Conservation (phyloP, 768 basidiomycete species). For the Russula sp. region DNA sequence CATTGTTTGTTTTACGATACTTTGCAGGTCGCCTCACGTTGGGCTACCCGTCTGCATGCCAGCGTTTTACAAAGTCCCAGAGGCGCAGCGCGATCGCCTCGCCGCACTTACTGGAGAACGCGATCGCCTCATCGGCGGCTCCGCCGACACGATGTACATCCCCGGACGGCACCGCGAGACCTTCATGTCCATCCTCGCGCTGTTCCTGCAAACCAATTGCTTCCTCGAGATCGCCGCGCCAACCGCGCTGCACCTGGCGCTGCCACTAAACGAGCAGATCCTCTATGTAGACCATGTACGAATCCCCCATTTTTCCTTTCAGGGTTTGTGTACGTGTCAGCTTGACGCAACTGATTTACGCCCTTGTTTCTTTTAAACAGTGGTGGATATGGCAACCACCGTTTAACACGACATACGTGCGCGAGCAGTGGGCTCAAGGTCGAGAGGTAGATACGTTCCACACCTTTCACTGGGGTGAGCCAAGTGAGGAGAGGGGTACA, state of each 20-base stretch:
- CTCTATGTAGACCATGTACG: slow-evolving; percentile 42
- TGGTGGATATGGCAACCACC: slow-evolving; percentile 46
- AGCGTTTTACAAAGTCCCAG: slow-evolving; percentile 34
- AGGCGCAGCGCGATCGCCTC: slow-evolving; percentile 32
- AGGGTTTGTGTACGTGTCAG: neutral
- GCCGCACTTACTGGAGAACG: slow-evolving; percentile 30
- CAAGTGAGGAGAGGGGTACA: slow-evolving; percentile 25
- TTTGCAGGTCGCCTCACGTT: slow-evolving; percentile 36
- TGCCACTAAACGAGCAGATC: slow-evolving; percentile 35
- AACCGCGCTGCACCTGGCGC: slow-evolving; percentile 38
- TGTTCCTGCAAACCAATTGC: slow-evolving; percentile 41
- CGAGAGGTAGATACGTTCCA: slow-evolving; percentile 47
- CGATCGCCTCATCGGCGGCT: slow-evolving; percentile 40
- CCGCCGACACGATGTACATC: slow-evolving; percentile 42
- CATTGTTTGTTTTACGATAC: neutral
- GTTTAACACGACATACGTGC: slow-evolving; percentile 40
- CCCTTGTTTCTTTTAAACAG: slow-evolving; percentile 17
- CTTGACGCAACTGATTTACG: neutral
- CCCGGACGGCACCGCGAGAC: slow-evolving; percentile 34
- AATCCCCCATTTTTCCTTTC: neutral
- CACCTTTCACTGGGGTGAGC: slow-evolving; percentile 44
- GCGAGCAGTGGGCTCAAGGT: slow-evolving; percentile 39
- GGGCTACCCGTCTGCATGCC: slow-evolving; percentile 38
- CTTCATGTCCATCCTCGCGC: slow-evolving; percentile 37
- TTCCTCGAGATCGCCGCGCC: slow-evolving; percentile 46